Percentiles rank a stretch among this genome's conserved stretches.
These are phyloP conservation scores for Amaranthus tricolor DNA, from an alignment of 179 eudicot species.

Conservation along the genomic window DNA sequence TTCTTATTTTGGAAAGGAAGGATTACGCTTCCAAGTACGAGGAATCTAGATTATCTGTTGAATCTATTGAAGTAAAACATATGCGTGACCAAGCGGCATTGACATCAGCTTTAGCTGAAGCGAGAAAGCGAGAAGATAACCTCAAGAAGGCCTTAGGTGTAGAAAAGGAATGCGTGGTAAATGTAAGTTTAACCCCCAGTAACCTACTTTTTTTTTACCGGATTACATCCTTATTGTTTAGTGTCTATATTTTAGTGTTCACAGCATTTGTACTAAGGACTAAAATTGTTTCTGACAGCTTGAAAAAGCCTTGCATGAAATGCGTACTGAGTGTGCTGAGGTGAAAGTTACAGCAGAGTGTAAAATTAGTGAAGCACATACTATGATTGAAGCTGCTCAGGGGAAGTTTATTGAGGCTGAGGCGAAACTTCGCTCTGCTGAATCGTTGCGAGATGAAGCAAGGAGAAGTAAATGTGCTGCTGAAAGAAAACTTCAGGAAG, in stretches of 20 bases:
- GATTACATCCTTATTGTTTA: neutral
- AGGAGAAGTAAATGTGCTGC: conserved; percentile 64
- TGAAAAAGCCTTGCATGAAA: conserved; percentile 93
- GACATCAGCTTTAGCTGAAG: conserved; percentile 61
- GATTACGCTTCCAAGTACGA: conserved; percentile 79
- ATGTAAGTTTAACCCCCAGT: conserved; percentile 44
- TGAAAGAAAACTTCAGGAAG: conserved; percentile 83
- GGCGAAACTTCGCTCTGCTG: conserved; percentile 60
- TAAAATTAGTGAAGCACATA: conserved; percentile 66
- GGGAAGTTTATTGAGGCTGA: conserved; percentile 64
- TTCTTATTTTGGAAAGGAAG: conserved; percentile 77
- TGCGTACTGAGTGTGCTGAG: conserved; percentile 91
- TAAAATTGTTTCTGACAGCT: conserved; percentile 38
- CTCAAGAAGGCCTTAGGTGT: conserved; percentile 79
- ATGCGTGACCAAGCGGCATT: conserved; percentile 60
- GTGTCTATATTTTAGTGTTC: neutral
- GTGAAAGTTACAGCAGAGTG: conserved; percentile 71
- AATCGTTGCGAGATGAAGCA: conserved; percentile 75
- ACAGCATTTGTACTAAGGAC: neutral
- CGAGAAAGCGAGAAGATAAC: conserved; percentile 71
- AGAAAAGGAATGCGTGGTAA: conserved; percentile 86
- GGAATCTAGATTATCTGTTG: conserved; percentile 52
- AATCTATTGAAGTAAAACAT: conserved; percentile 50
- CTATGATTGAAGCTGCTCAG: conserved; percentile 66
- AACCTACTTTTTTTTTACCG: too few species aligned